Evolutionary conservation across 495 filamentous ascomycete genomes (phyloP).

Genomic region (Hyaloscypha variabilis): DNA sequence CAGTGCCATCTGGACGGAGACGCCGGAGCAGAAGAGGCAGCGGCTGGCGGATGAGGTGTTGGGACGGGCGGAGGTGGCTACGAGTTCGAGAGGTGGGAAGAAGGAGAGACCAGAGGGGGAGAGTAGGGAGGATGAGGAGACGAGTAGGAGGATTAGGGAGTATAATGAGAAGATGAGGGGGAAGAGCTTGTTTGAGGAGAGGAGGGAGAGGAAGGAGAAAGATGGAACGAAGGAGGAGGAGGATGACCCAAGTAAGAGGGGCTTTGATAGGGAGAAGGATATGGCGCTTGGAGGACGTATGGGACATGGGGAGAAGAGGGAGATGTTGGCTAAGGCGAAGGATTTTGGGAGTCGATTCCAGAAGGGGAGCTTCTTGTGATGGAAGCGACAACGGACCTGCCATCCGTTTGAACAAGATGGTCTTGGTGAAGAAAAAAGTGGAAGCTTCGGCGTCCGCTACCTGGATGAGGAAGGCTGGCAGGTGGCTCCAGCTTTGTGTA

Average conservation of each 20-base stretch:
- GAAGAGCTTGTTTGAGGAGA: slow-evolving; percentile 65
- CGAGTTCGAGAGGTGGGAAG: slow-evolving; percentile 2
- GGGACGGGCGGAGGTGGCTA: slow-evolving; percentile 58
- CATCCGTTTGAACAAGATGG: too few species aligned
- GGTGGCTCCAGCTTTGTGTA: too few species aligned
- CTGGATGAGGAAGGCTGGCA: too few species aligned
- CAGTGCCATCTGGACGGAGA: slow-evolving; percentile 85
- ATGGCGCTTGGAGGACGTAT: slow-evolving; percentile 77
- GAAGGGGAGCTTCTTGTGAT: slow-evolving; percentile 72
- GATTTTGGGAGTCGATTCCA: slow-evolving; percentile 85
- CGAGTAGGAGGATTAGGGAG: slow-evolving; percentile 57
- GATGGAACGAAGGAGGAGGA: slow-evolving; percentile 54
- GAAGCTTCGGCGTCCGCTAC: neutral
- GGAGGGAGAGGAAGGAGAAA: slow-evolving; percentile 41
- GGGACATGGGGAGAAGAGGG: slow-evolving; percentile 70
- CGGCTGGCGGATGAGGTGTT: slow-evolving; percentile 84
- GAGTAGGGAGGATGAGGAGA: slow-evolving; percentile 35
- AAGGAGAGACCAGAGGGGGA: slow-evolving; percentile 29
- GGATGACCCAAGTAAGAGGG: slow-evolving; percentile 87
- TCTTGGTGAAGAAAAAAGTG: neutral
- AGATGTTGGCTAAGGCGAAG: slow-evolving; percentile 78
- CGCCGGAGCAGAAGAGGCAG: slow-evolving; percentile 82
- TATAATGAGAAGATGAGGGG: slow-evolving; percentile 62
- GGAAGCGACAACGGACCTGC: neutral
- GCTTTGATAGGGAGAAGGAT: slow-evolving; percentile 94